These are phyloP conservation scores for Salisapilia sapeloensis DNA, from an alignment of 352 stramenopile species.

Conservation along the genomic window DNA sequence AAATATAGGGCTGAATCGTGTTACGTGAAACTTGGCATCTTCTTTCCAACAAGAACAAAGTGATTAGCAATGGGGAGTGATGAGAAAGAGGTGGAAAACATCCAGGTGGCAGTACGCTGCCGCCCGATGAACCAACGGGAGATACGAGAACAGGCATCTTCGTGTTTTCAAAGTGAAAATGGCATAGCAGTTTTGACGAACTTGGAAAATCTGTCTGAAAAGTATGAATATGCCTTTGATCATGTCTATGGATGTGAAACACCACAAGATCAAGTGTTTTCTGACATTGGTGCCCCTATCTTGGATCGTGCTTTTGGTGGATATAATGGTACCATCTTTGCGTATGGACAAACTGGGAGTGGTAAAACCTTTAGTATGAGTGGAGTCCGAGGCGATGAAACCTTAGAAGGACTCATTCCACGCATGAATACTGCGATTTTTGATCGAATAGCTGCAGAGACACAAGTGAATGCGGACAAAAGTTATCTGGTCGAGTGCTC, in stretches of 20 bases:
- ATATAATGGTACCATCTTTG: constrained; percentile 85
- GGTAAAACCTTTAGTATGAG: constrained; percentile 84
- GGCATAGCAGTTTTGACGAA: constrained; percentile 69
- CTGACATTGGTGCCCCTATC: constrained; percentile 61
- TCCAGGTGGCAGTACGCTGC: constrained; percentile 83
- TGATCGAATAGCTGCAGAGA: constrained; percentile 48
- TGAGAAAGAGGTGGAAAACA: constrained; percentile 78
- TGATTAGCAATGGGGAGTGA: constrained; percentile 36
- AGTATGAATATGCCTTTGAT: constrained; percentile 80
- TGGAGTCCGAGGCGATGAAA: constrained; percentile 35
- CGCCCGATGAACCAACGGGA: constrained; percentile 85
- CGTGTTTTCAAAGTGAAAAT: constrained; percentile 53
- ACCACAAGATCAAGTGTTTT: constrained; percentile 50
- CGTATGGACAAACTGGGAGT: constrained; percentile 76
- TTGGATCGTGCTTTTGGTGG: constrained; percentile 69
- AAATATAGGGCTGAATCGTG: too few relatives aligned
- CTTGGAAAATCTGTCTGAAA: constrained; percentile 59
- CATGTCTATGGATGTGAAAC: constrained; percentile 75
- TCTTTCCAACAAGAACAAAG: background rate
- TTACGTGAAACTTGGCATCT: too few relatives aligned
- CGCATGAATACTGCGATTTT: constrained; percentile 86
- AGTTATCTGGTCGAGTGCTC: constrained; percentile 84
- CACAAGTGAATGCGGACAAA: constrained; percentile 46
- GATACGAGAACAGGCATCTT: constrained; percentile 48
- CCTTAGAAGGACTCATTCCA: constrained; percentile 79